Base-by-base conservation (phyloP, 495 filamentous ascomycete genomes). In the Penicillium coprophilum region DNA sequence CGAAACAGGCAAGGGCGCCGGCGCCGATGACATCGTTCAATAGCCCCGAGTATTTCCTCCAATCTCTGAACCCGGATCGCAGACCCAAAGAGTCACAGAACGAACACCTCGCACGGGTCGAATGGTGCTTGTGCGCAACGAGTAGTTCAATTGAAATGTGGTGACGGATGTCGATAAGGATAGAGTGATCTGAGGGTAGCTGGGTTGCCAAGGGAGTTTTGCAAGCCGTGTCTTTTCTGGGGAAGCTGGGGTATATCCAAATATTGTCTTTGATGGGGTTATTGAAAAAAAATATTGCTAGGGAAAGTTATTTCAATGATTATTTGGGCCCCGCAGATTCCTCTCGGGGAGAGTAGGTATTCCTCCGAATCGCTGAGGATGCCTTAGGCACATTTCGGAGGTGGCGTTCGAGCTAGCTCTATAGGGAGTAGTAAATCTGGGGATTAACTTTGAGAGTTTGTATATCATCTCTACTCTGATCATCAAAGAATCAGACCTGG, bases 271-370 rank as follows among this genome's bases (percentile, higher is more conserved):
- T 13, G 46, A 44, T 40, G 39, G 34, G 46, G 46, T 27, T 56
- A 60, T 50, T 56, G 58, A 63, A 32, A 32, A 32, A 51, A 19
- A 32, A 56, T 52, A 20, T 19, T 20, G 9, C 6, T 57, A 46
- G 47, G 52, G 23, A 39, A 41, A 30, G 39, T 34, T 41, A 57
- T 55, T 64, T 52, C 20, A 53, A 59, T 51, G 39, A 51, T 55
- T 40, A 40, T 24, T 28, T 55, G 41, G 59, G 68, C 68, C 70
- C 70, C 71, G 69, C 71, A 48, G 61, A 24, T 56, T 50, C 57
- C 50, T 43, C 53, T 62, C 70, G 72, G 70, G 70, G 72, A 75
- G 70, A n/a, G 41, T 48, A 1, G 46, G 52, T 6, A 34, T 48
- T 57, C 50, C 70, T 75, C 72, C 72, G 66, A 39, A 39, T 47